Base-by-base conservation (phyloP, 768 basidiomycete genomes). In the Phylloporus sp. region DNA sequence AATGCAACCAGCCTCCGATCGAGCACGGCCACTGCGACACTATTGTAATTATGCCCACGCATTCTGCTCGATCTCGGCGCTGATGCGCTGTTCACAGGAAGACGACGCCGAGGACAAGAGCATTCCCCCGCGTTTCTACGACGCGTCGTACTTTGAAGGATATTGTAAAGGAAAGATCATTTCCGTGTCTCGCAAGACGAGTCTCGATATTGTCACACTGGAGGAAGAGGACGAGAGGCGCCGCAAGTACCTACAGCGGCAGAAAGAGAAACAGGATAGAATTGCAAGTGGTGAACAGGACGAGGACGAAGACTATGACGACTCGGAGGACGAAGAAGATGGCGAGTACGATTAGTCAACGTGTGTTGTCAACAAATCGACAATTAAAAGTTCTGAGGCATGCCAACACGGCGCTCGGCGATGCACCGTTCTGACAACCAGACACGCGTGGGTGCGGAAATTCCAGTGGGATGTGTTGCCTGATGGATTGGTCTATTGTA, bases 141-240 rank as follows among this genome's bases (percentile, higher is more conserved):
- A 55, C 9, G 22, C 31, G 9, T 48, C 59, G 8, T 57, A 56
- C 23, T 67, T 67, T 32, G 45, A 42, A 41, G 52, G 51, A 10
- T 67, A 59, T 24, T 57, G 57, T 37, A 32, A 58, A 27, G 56
- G 62, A 43, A 56, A 54, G 26, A 11, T 65, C 15, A 49, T 44
- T 8, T 65, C 63, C 7, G 40, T 37, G 15, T 31, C 59, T 15
- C 53, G 57, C 29, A 57, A 50, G 44, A 56, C 44, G 5, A 51
- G 42, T 32, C 57, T 62, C 20, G 55, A 54, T 4, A 58, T 67
- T 10, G 56, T 56, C 22, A 55, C 60, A 24, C 14, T 1, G 7
- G 34, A 58, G 26, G 61, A 65, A 36, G 52, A 42, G n/a, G 44
- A 48, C 20, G 50, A 35, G 8, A 43, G 1, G 32, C 41, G 18